These are phyloP conservation scores for Diaporthe ampelina DNA, from an alignment of 2,329 filamentous ascomycete genomes.

Conservation along the genomic window DNA sequence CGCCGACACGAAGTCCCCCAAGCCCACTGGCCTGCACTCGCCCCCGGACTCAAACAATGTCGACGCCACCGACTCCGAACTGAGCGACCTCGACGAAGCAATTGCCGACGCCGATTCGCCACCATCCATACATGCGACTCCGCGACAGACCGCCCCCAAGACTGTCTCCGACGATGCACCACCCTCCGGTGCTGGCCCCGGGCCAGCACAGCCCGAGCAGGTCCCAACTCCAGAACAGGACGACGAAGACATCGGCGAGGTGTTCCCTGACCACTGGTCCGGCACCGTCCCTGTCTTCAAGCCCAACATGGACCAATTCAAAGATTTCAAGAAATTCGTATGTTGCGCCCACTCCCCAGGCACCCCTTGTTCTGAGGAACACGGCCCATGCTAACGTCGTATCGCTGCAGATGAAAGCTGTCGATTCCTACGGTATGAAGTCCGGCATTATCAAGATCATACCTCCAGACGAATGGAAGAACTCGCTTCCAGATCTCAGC, in stretches of 20 bases:
- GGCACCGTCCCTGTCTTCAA: conserved; percentile 94
- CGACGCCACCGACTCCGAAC: conserved; percentile 71
- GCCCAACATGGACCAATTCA: conserved; percentile 95
- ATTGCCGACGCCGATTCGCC: conserved; percentile 56
- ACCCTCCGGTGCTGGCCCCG: neutral
- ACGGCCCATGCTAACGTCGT: conserved; percentile 47
- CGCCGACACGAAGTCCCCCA: conserved; percentile 52
- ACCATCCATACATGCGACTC: conserved; percentile 42
- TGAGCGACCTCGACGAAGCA: conserved; percentile 74
- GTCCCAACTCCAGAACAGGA: conserved; percentile 46
- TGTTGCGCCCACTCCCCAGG: conserved; percentile 48
- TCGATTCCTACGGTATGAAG: conserved; percentile 96
- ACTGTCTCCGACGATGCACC: conserved; percentile 38
- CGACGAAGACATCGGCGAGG: conserved; percentile 76
- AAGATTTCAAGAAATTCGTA: conserved; percentile 93
- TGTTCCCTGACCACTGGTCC: conserved; percentile 90
- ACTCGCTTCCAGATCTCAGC: conserved; percentile 81
- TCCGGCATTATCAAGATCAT: conserved; percentile 97
- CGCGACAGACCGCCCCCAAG: conserved; percentile 37
- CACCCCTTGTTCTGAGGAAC: conserved; percentile 11
- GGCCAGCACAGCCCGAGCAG: conserved; percentile 42
- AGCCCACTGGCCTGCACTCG: conserved; percentile 69
- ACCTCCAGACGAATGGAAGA: conserved; percentile 93
- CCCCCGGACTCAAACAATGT: conserved; percentile 75
- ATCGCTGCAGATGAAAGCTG: conserved; percentile 74